Base-by-base conservation (phyloP, 2,329 filamentous ascomycete species). In the Aspergillus quadricinctus region DNA sequence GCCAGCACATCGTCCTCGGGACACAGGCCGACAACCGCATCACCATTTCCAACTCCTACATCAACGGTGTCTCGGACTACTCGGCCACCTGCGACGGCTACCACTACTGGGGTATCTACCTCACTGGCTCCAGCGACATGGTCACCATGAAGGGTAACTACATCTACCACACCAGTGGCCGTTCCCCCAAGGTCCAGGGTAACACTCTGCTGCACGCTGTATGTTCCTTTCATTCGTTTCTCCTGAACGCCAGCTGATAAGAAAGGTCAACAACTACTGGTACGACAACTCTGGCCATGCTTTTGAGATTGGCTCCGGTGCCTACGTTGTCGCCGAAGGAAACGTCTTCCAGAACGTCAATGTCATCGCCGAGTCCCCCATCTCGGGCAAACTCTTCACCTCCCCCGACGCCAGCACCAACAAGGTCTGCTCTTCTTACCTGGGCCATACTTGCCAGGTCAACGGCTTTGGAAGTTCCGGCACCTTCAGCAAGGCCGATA, bases 71-170 rank as follows among this genome's bases (percentile, higher is more conserved):
- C 25, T 77, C 77, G 37, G 68, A 70, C 23, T 85, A 77, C 74
- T 84, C 81, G 6, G 78, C 84, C 4, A 81, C 78, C 48, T 86
- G 83, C 69, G 75, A 86, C 65, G 76, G 73, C 28, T 77, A 82
- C 69, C 82, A 84, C 72, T 85, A 86, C 78, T 86, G 83, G 83
- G 78, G 72, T 35, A 68, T 84, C 59, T 83, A 83, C 73, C 75
- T 86, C 50, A 78, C 77, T 43, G 83, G 84, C n/a, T 76, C 77
- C 55, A 77, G 71, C 67, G 83, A 86, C 66, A 64, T 80, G 58
- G 75, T 85, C 64, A 86, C 83, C 59, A 65, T 86, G 67, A 81
- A 83, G 75, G 76, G 77, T 61, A 86, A 86, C 77, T 85, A 84
- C 74, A 75, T 86, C 66, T 80, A 84, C 77, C 76, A 83, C 70